Evolutionary conservation across 179 eudicot species (phyloP).

Genomic region (Silene coronaria): DNA sequence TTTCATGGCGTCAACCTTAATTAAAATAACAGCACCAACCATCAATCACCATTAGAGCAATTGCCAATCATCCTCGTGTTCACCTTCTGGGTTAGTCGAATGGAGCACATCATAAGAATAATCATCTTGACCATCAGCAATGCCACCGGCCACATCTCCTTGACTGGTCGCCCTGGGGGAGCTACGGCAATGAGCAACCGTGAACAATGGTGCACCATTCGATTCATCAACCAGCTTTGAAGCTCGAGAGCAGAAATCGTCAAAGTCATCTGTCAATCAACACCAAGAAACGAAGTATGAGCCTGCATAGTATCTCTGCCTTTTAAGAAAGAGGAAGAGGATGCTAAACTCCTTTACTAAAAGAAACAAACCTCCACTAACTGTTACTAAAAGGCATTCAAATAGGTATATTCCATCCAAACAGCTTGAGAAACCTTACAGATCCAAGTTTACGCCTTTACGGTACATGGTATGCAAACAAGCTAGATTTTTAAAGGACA

Average conservation of each 20-base stretch:
- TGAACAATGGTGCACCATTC: conserved; percentile 77
- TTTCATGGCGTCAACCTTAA: background rate
- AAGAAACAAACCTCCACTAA: no score
- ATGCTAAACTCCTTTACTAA: no score
- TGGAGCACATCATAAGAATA: conserved; percentile 38
- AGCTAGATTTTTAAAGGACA: no score
- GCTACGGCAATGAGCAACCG: conserved; percentile 47
- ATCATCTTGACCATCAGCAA: conserved; percentile 23
- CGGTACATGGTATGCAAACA: no score
- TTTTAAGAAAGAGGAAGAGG: no score
- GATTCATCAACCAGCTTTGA: conserved; percentile 57
- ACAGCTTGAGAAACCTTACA: no score
- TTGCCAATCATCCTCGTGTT: conserved; percentile 83
- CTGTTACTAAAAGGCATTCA: no score
- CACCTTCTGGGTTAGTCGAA: conserved; percentile 29
- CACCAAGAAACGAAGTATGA: background rate
- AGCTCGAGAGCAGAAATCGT: conserved; percentile 67
- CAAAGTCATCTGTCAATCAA: conserved; percentile 51
- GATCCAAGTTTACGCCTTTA: no score
- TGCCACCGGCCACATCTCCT: conserved; percentile 17
- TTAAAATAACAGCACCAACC: conserved; percentile 7
- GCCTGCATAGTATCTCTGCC: no score
- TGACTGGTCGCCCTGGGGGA: conserved; percentile 26
- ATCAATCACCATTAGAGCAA: conserved; percentile 39
- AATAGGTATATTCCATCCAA: no score